Base-by-base conservation (phyloP, 345 rosid genomes). In the Heritiera littoralis region DNA sequence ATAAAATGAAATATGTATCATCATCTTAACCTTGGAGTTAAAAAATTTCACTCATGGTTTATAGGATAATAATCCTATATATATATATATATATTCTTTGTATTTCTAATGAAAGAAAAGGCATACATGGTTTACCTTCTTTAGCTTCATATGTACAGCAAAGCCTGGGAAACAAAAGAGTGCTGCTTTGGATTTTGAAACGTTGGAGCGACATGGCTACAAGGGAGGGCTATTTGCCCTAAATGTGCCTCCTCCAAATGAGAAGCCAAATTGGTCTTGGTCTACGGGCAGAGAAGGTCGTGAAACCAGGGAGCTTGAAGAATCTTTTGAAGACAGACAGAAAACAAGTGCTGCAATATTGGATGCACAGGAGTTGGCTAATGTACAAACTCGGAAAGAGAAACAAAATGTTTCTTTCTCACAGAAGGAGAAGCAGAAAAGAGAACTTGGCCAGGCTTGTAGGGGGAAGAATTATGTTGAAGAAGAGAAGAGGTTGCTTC, bases 361-460 rank as follows among this genome's bases (percentile, higher is more conserved):
- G 20, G 90, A 84, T 38, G 98, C 88, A 0, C 88, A 88, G 86
- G 73, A 85, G 40, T 79, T 90, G 79, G 84, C 75, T 6, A 82
- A 87, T 74, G 90, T 81, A 60, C 92, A 88, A 84, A 83, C 92
- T 63, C 76, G 80, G 13, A 86, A 75, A 68, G 99, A 93, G 81
- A 93, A 83, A 82, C 90, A 85, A 83, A 88, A 78, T 66, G 66
- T 77, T 14, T 90, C 98, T 28, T 95, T 89, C 80, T 90, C 97
- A 0, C 95, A 93, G 83, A 93, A 93, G 86, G 98, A 95, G 89
- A 95, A 92, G 90, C 90, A 92, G 87, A 95, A 95, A 83, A 83
- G 99, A 80, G 99, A 95, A 59, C 86, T 92, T 58, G 98, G 98
- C 55, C 99, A 93, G 81, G 95, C 98, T 38, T 93, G 97, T 82